Conservation (phyloP, 1,284 basidiomycete species). For the Sporisorium sorghi region DNA sequence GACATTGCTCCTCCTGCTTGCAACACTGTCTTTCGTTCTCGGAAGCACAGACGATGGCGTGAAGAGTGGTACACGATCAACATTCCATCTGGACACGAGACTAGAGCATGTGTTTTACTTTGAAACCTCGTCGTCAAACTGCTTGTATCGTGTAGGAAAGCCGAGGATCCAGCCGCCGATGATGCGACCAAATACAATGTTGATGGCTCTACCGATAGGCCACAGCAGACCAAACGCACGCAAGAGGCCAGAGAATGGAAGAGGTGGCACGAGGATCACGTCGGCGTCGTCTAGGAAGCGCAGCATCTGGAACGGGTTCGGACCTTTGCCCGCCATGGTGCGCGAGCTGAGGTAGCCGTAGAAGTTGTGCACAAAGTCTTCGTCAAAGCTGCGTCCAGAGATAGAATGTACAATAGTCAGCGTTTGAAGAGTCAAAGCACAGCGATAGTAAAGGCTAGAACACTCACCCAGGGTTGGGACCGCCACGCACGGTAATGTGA, state of each 20-base stretch:
- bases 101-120: slow-evolving; percentile 5
- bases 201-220: slow-evolving; percentile 31
- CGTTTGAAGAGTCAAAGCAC: neutral
- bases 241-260: slow-evolving; percentile 50
- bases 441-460: neutral
- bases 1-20: too few species aligned
- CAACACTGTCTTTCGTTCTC: too few species aligned
- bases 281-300: slow-evolving; percentile 66
- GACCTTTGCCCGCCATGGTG: slow-evolving; percentile 50
- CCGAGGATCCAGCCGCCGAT: slow-evolving; percentile 49
- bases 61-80: neutral
- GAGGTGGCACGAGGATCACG: slow-evolving; percentile 63
- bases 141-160: slow-evolving; percentile 49
- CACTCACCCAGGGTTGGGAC: slow-evolving; percentile 59
- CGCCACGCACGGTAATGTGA: slow-evolving; percentile 65
- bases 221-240: slow-evolving; percentile 54
- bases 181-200: slow-evolving; percentile 44
- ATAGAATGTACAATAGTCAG: neutral
- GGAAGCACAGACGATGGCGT: neutral
- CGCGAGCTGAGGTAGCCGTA: slow-evolving; percentile 63
- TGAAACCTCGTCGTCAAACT: slow-evolving; percentile 42
- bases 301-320: slow-evolving; percentile 68
- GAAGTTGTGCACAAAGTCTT: slow-evolving; percentile 67
- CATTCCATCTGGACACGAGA: neutral
- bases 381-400: slow-evolving; percentile 55